Evolutionary conservation across 192 early-diverging fungal genomes (phyloP).

Genomic region (Backusella westeae): DNA sequence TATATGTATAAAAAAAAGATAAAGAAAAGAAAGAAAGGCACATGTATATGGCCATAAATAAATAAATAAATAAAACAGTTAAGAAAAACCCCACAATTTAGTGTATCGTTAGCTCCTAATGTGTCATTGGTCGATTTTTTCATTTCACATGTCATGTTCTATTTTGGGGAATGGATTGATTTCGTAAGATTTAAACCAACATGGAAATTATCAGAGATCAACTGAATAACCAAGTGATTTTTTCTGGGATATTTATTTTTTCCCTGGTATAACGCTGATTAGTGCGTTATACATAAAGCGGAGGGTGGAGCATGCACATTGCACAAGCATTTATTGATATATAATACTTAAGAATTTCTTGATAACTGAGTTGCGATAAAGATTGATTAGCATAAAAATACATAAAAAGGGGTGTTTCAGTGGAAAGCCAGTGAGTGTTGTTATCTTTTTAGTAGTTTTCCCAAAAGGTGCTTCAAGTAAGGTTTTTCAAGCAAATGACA

Average conservation of each 20-base stretch:
- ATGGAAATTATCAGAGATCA: not conserved
- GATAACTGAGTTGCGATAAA: not conserved
- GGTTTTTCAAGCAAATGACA: not conserved
- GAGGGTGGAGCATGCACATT: not conserved
- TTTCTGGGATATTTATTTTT: not conserved
- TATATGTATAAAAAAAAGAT: not conserved
- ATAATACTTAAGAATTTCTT: not conserved
- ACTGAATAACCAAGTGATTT: constrained; percentile 8
- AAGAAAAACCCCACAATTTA: not conserved
- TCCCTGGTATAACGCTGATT: not conserved
- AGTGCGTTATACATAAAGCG: not conserved
- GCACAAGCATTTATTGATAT: not conserved
- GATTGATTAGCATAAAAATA: not conserved
- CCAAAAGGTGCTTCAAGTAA: not conserved
- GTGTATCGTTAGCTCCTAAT: not conserved
- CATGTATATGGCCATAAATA: not conserved
- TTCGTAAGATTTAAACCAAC: constrained; percentile 7
- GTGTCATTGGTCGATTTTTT: not conserved
- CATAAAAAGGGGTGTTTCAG: not conserved
- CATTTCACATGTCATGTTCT: not conserved
- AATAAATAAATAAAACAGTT: not conserved
- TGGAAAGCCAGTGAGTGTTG: not conserved
- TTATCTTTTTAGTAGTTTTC: not conserved
- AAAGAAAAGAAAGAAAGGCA: not conserved
- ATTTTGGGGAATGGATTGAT: not conserved